Percentiles rank a stretch among this genome's conserved stretches.
These are phyloP conservation scores for Xylaria hypoxylon DNA, from an alignment of 2,329 filamentous ascomycete genomes.

Conservation along the genomic window DNA sequence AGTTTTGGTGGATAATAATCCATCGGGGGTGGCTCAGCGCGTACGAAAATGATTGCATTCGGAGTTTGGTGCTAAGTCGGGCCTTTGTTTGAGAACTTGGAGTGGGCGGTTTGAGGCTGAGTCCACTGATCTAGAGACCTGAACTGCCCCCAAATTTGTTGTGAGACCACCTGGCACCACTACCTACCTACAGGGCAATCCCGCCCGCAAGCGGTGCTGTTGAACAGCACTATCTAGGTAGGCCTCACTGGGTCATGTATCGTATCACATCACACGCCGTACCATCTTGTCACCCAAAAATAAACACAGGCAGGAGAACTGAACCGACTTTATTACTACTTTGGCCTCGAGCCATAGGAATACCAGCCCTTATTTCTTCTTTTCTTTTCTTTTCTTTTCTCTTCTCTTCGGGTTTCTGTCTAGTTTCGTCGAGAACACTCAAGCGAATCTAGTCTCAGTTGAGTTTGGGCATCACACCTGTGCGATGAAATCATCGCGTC, in stretches of 20 bases:
- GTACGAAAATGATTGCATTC: conserved; percentile 24
- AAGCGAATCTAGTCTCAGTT: conserved; percentile 18
- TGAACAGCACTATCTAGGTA: neutral
- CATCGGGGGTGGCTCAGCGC: conserved; percentile 38
- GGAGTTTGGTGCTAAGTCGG: conserved; percentile 4
- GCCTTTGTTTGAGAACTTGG: conserved; percentile 24
- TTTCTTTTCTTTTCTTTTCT: conserved; percentile 7
- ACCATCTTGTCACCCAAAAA: neutral
- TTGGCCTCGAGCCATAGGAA: conserved; percentile 13
- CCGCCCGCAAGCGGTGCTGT: neutral
- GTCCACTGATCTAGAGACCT: conserved; percentile 12
- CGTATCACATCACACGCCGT: neutral
- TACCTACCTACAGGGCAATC: neutral
- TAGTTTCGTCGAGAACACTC: conserved; percentile 6
- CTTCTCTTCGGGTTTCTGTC: conserved; percentile 10
- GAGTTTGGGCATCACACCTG: conserved; percentile 35
- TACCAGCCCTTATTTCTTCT: conserved; percentile 9
- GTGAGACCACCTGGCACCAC: conserved; percentile 1
- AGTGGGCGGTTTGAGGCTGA: conserved; percentile 9
- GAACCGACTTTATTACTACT: conserved; percentile 34
- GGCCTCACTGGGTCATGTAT: neutral
- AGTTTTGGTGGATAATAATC: conserved; percentile 20
- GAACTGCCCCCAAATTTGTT: conserved; percentile 1
- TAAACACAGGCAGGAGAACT: neutral
- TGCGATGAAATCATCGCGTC: conserved; percentile 27